Conservation (phyloP, 257 asterid genomes). For the Verbascum thapsus region DNA sequence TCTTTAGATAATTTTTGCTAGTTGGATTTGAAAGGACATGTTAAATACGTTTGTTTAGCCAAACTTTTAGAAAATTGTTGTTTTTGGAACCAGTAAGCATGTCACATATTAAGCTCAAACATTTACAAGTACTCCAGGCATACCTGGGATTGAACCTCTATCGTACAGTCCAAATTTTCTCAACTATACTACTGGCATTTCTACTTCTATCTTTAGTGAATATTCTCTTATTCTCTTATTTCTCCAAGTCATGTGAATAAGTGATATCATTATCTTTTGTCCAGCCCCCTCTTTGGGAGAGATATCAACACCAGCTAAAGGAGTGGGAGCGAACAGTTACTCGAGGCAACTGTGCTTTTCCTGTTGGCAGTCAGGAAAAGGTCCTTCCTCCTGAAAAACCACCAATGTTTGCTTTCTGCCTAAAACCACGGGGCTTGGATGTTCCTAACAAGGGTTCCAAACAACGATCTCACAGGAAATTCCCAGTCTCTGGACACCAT, state of each 20-base stretch:
- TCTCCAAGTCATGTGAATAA: constrained; percentile 17
- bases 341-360: constrained; percentile 45
- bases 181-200: no score
- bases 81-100: no score
- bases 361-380: constrained; percentile 59
- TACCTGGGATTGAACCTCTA: no score
- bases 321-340: constrained; percentile 78
- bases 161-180: no score
- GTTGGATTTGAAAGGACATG: not conserved
- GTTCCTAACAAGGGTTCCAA: constrained; percentile 81
- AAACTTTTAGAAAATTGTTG: not conserved
- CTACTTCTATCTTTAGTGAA: not conserved
- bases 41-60: not conserved
- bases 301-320: constrained; percentile 80
- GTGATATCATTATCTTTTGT: constrained; percentile 25
- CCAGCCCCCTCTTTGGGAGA: constrained; percentile 97
- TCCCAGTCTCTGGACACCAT: constrained; percentile 63
- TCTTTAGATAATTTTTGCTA: not conserved
- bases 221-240: constrained; percentile 4
- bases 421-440: constrained; percentile 91
- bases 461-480: constrained; percentile 85
- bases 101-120: no score
- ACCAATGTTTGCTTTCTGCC: constrained; percentile 89
- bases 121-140: no score
- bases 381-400: constrained; percentile 69